phyloP scores from a whole-genome alignment of 2,329 filamentous ascomycete genomes.

The Fusarium redolens region DNA sequence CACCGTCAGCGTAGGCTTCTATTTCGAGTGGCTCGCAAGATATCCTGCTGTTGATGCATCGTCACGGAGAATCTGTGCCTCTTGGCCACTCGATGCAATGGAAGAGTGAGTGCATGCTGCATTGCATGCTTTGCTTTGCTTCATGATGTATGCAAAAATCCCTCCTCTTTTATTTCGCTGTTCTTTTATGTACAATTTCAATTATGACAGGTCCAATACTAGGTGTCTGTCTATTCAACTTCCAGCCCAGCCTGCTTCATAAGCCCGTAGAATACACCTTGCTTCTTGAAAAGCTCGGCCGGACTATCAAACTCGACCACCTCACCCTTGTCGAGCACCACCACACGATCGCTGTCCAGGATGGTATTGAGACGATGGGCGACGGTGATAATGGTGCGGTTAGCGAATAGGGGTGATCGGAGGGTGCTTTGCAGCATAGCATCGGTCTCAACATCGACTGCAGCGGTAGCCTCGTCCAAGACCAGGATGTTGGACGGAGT shows the following conservation, averaged over 20 bases:
- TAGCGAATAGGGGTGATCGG: conserved; percentile 77
- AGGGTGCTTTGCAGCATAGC: conserved; percentile 73
- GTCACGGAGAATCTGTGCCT: conserved; percentile 2
- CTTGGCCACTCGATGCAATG: conserved; percentile 9
- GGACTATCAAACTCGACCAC: conserved; percentile 96
- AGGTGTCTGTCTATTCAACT: conserved; percentile 50
- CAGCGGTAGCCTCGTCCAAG: conserved; percentile 93
- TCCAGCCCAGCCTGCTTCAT: conserved; percentile 89
- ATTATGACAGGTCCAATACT: conserved; percentile 5
- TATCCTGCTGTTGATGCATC: neutral
- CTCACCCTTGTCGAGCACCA: conserved; percentile 90
- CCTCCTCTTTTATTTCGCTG: conserved; percentile 15
- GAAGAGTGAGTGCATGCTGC: neutral
- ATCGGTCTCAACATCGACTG: conserved; percentile 75
- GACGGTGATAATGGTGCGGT: conserved; percentile 97
- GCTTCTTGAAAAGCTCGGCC: conserved; percentile 76
- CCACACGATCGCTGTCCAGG: conserved; percentile 85
- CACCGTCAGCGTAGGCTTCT: conserved; percentile 24
- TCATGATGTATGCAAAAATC: conserved; percentile 9
- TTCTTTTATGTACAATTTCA: conserved; percentile 23
- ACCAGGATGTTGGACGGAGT: conserved; percentile 98
- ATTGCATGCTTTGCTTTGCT: neutral
- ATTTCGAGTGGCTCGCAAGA: conserved; percentile 11
- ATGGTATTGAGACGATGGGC: conserved; percentile 99
- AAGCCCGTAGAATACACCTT: conserved; percentile 86